Evolutionary conservation across 2,329 filamentous ascomycete species (phyloP).

Genomic region (Ascochyta rabiei): DNA sequence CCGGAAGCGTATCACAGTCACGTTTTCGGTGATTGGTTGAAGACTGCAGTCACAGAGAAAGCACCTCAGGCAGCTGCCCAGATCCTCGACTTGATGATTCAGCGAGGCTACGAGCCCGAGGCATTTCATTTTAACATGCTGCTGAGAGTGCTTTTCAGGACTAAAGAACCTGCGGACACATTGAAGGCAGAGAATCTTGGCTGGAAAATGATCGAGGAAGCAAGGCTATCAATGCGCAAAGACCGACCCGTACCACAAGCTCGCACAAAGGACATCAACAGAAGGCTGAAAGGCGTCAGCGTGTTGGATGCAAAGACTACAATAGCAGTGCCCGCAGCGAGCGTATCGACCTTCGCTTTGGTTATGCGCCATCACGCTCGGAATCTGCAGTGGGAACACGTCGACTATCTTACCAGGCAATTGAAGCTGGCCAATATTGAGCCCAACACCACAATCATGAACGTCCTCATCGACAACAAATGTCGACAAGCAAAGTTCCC

Average conservation of each 20-base stretch:
- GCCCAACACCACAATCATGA: constrained; percentile 40
- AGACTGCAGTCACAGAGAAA: constrained; percentile 74
- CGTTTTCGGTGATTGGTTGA: constrained; percentile 88
- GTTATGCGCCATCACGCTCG: constrained; percentile 41
- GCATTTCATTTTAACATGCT: constrained; percentile 82
- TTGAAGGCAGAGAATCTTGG: constrained; percentile 45
- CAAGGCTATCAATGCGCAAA: constrained; percentile 8
- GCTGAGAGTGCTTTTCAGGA: constrained; percentile 76
- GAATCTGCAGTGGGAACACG: constrained; percentile 40
- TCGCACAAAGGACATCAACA: constrained; percentile 3
- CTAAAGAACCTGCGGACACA: constrained; percentile 23
- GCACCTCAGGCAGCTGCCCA: constrained; percentile 67
- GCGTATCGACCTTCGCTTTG: constrained; percentile 39
- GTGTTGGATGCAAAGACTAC: not conserved
- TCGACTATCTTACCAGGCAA: constrained; percentile 40
- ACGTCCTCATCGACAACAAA: constrained; percentile 40
- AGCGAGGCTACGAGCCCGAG: constrained; percentile 69
- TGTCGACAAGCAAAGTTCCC: constrained; percentile 37
- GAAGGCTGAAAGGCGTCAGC: not conserved
- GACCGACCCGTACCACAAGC: not conserved
- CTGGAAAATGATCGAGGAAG: constrained; percentile 44
- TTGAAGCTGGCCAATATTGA: constrained; percentile 28
- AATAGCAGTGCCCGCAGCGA: constrained; percentile 33
- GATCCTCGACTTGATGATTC: constrained; percentile 77
- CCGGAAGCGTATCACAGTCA: constrained; percentile 70